These are phyloP conservation scores for Fusarium burgessii DNA, from an alignment of 2,329 filamentous ascomycete species.

Conservation along the genomic window DNA sequence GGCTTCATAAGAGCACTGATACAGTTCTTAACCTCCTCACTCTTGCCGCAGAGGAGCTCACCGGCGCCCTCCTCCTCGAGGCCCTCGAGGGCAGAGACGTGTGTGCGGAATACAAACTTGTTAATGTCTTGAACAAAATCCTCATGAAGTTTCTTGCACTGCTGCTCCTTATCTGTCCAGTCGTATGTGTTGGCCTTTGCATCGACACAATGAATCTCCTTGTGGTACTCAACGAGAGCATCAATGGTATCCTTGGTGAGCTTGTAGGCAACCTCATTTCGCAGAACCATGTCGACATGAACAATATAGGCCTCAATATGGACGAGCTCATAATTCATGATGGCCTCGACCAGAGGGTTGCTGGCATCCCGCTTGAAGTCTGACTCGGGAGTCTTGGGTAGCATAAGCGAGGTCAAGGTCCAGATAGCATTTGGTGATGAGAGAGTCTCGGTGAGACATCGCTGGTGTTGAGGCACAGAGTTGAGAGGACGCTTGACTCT, in stretches of 20 bases:
- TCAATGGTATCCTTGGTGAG: conserved; percentile 95
- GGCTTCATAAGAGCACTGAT: conserved; percentile 89
- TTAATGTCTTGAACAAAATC: conserved; percentile 97
- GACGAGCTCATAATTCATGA: conserved; percentile 93
- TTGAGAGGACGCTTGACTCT: conserved; percentile 96
- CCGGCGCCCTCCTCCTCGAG: conserved; percentile 96
- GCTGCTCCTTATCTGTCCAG: conserved; percentile 96
- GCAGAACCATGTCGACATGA: conserved; percentile 98
- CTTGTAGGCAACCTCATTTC: conserved; percentile 98
- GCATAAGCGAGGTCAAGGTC: conserved; percentile 92
- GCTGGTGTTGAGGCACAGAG: conserved; percentile 93
- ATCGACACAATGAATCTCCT: conserved; percentile 93
- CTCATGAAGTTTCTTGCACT: conserved; percentile 97
- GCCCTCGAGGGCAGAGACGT: conserved; percentile 89
- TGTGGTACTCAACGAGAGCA: conserved; percentile 92
- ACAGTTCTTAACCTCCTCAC: conserved; percentile 90
- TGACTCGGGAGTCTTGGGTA: conserved; percentile 87
- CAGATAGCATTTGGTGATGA: conserved; percentile 93
- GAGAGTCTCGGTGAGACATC: conserved; percentile 94
- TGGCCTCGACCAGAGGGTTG: conserved; percentile 71
- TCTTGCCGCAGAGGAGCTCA: conserved; percentile 90
- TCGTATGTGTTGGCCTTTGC: conserved; percentile 89
- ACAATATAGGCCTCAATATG: conserved; percentile 98
- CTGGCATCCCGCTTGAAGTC: conserved; percentile 84
- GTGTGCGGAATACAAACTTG: conserved; percentile 94